A percentile compares a stretch with the other conserved stretches of the same genome.
Conservation (phyloP, 495 filamentous ascomycete species). For the Talaromyces thailandensis region DNA sequence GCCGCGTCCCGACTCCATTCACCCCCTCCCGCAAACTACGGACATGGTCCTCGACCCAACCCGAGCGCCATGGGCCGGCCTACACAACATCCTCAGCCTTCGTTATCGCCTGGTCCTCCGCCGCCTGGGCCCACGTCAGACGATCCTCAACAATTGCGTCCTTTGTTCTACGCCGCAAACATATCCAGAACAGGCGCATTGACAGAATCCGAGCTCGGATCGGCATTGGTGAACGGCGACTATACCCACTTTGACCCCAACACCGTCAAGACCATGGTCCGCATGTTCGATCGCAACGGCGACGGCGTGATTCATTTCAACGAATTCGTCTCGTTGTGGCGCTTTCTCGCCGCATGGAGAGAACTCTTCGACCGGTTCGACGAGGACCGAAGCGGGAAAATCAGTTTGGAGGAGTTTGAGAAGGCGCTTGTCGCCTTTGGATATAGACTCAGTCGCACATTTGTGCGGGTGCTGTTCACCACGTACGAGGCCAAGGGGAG, state of each 20-base stretch:
- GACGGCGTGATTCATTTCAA: conserved; percentile 86
- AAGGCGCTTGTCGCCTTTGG: conserved; percentile 92
- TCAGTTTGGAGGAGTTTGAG: conserved; percentile 76
- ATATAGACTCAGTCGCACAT: conserved; percentile 76
- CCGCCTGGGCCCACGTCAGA: conserved; percentile 55
- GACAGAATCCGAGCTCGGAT: conserved; percentile 78
- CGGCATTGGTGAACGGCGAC: conserved; percentile 93
- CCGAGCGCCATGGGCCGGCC: conserved; percentile 38
- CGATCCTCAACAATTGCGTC: conserved; percentile 54
- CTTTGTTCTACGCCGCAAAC: conserved; percentile 87
- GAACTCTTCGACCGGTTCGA: conserved; percentile 94
- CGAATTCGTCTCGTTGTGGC: conserved; percentile 92
- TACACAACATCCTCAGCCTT: conserved; percentile 40
- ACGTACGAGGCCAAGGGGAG: conserved; percentile 48
- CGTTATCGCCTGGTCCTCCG: conserved; percentile 47
- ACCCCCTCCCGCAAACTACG: conserved; percentile 52
- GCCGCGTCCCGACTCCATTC: conserved; percentile 38
- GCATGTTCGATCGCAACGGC: conserved; percentile 89
- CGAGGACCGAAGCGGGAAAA: conserved; percentile 75
- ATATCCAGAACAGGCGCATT: conserved; percentile 72
- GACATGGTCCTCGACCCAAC: conserved; percentile 44
- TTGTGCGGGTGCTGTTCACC: conserved; percentile 71
- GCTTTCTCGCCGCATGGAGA: conserved; percentile 89
- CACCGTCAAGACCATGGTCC: conserved; percentile 97
- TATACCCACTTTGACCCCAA: conserved; percentile 92